Evolutionary conservation across 805 yeast genomes (phyloP).

Genomic region (Nakazawaea wyomingensis): DNA sequence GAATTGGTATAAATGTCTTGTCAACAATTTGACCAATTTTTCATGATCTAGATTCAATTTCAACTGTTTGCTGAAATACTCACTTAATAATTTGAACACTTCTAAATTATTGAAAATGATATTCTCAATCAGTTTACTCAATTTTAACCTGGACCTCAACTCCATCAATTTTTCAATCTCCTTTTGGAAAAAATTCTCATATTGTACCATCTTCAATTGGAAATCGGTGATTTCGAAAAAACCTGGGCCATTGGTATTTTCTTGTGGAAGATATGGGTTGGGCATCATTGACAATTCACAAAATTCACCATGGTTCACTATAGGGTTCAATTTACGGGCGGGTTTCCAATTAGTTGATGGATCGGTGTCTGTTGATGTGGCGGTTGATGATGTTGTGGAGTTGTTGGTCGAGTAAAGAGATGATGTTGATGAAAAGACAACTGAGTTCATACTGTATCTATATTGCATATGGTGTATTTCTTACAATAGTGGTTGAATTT

Average conservation of each 20-base stretch:
- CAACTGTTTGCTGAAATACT: not conserved
- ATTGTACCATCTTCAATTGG: conserved; percentile 2
- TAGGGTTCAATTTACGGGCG: not conserved
- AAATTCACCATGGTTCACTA: conserved; percentile 1
- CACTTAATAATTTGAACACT: conserved; percentile 3
- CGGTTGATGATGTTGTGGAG: not conserved
- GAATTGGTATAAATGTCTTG: not conserved
- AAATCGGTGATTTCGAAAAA: not conserved
- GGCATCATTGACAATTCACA: not conserved
- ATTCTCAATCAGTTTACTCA: not conserved
- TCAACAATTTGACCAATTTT: not conserved
- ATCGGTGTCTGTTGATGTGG: not conserved
- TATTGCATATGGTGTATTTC: not conserved
- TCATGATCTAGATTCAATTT: not conserved
- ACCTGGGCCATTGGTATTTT: no score
- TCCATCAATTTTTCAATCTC: not conserved
- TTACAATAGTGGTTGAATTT: no score
- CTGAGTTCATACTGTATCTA: not conserved
- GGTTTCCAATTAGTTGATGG: no score
- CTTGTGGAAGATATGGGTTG: conserved; percentile 5
- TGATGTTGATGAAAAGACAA: not conserved
- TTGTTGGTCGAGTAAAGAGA: conserved; percentile 1
- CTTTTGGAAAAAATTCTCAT: conserved; percentile 3
- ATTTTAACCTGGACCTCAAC: not conserved
- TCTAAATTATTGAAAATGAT: conserved; percentile 3